Base-by-base conservation (phyloP, 2,329 filamentous ascomycete species). In the Fusarium foetens region DNA sequence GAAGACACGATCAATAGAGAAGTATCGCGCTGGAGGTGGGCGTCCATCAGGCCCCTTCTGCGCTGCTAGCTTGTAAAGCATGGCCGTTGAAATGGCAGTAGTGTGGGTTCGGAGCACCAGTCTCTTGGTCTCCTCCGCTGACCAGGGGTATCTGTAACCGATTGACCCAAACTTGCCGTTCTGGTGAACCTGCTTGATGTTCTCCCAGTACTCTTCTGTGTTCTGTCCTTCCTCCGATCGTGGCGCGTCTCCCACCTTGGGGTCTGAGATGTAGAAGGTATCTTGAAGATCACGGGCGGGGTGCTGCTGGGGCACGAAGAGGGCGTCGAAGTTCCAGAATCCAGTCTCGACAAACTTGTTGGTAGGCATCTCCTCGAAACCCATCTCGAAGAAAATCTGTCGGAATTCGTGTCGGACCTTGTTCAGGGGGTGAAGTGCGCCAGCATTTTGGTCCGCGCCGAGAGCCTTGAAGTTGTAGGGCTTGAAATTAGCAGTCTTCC, bases 301-400 rank as follows among this genome's bases (percentile, higher is more conserved):
- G 82, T 99, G 96, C 87, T 99, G 96, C 84, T 81, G 96, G 35
- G 95, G 95, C 58, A 98, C 95, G 82, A 95, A 98, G 71, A 99
- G 93, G 29, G 95, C 91, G 80, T 98, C 95, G 82, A 98, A 98
- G 84, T 98, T 98, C 94, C 96, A 99, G 91, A 98, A 98, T 51
- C 95, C 95, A 17, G 95, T 95, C 84, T 99, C 96, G 71, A 98
- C 95, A 81, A 92, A 98, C 81, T 93, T 90, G 84, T 93, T 92
- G 54, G 95, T 98, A 19, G 95, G 93, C 96, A 99, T 98, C 86
- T 99, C 96, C 79, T 95, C 92, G 85, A 98, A 99, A 58, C 95
- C 96, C 91, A 97, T 97, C 81, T 97, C 94, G 84, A 99, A 98
- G 90, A 99, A 99, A 80, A 99, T 98, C 80, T 96, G 93, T 66